Conservation (phyloP, 1,139 yeast genomes). For the Kazachstania sp. region DNA sequence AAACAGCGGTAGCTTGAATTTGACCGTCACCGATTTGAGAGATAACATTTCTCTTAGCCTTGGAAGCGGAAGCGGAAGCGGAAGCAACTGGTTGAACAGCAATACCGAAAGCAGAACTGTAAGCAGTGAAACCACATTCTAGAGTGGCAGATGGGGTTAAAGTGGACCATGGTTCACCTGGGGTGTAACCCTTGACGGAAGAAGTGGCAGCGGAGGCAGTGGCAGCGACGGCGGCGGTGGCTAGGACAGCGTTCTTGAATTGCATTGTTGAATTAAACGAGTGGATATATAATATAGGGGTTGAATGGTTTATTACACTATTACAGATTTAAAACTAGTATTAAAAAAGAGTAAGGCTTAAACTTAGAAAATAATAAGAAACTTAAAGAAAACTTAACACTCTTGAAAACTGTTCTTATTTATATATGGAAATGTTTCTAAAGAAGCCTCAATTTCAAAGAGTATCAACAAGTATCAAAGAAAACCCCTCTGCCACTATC, state of each 20-base stretch:
- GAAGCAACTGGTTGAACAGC: conserved; percentile 21
- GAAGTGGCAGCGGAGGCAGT: conserved; percentile 18
- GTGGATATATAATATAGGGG: not conserved
- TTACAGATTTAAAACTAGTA: not conserved
- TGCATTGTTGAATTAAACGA: conserved; percentile 18
- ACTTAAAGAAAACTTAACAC: not conserved
- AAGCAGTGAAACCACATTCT: conserved; percentile 36
- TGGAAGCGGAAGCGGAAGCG: conserved; percentile 27
- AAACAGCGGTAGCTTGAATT: conserved; percentile 36
- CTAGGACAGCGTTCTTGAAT: conserved; percentile 21
- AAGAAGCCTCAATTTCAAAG: too few species aligned
- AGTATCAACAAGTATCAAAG: too few species aligned
- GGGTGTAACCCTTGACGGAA: conserved; percentile 27
- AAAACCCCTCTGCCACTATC: too few species aligned
- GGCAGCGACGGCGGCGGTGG: conserved; percentile 24
- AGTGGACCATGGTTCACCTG: conserved; percentile 39
- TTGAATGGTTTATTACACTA: not conserved
- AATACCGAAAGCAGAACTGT: conserved; percentile 40
- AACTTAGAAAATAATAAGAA: not conserved
- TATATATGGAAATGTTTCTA: too few species aligned
- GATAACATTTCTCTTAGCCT: conserved; percentile 25
- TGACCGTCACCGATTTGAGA: conserved; percentile 45
- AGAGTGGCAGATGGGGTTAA: conserved; percentile 30
- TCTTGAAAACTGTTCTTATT: not conserved
- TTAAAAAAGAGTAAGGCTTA: not conserved